These are phyloP conservation scores for Debaryomyces udenii DNA, from an alignment of 1,139 yeast genomes.

Conservation along the genomic window DNA sequence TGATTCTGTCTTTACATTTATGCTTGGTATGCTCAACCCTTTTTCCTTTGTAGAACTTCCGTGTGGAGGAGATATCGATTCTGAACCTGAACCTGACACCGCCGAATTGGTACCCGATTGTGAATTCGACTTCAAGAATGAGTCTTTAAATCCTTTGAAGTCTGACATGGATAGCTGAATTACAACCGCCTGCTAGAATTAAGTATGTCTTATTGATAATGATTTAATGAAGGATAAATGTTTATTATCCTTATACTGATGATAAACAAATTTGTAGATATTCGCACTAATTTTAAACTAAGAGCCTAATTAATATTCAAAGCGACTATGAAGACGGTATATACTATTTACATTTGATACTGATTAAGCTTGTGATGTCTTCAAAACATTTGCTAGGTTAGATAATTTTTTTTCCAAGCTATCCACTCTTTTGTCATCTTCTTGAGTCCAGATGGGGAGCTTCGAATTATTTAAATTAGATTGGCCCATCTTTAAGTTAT, in stretches of 20 bases:
- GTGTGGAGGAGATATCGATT: constrained; percentile 21
- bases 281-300: constrained; percentile 2
- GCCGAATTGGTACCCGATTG: constrained; percentile 22
- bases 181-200: background rate
- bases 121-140: constrained; percentile 20
- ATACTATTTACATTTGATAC: background rate
- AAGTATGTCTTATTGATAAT: no score
- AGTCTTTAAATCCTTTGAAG: constrained; percentile 27
- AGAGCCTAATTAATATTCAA: background rate
- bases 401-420: constrained; percentile 28
- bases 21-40: constrained; percentile 30
- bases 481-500: constrained; percentile 37
- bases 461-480: constrained; percentile 19
- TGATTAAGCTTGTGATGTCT: background rate
- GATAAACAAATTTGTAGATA: no score
- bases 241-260: no score
- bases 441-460: constrained; percentile 39
- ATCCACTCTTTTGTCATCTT: constrained; percentile 38
- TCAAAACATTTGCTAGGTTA: constrained; percentile 12
- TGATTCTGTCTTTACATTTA: constrained; percentile 33
- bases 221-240: no score
- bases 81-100: constrained; percentile 22
- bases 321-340: no score
- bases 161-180: constrained; percentile 21
- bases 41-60: constrained; percentile 19